These are phyloP conservation scores for Brassica incana DNA, from an alignment of 345 rosid species.

Conservation along the genomic window DNA sequence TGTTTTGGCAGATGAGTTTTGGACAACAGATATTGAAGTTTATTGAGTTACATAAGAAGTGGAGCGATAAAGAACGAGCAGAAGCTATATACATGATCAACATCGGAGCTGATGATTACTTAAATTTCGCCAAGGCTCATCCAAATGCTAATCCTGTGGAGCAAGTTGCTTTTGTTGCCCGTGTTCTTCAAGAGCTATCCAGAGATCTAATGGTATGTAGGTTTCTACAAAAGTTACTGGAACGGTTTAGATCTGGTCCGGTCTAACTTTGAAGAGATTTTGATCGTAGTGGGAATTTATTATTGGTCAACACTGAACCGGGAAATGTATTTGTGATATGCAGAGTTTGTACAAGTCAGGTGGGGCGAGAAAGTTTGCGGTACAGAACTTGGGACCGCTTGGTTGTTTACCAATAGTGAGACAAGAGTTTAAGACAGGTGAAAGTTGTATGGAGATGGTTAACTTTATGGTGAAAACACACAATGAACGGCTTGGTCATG, in stretches of 20 bases:
- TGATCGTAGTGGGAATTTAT: not conserved
- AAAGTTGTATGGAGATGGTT: constrained; percentile 27
- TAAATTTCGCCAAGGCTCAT: constrained; percentile 31
- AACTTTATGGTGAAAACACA: constrained; percentile 29
- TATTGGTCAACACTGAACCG: constrained; percentile 1
- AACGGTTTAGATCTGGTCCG: not conserved
- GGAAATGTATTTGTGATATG: not conserved
- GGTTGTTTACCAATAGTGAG: constrained; percentile 37
- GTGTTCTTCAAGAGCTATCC: constrained; percentile 14
- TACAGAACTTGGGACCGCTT: constrained; percentile 37
- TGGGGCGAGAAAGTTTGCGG: constrained; percentile 43
- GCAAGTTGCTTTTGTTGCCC: constrained; percentile 10
- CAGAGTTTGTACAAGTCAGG: constrained; percentile 31
- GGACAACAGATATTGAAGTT: constrained; percentile 30
- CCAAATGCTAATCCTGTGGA: constrained; percentile 25
- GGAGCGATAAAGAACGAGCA: constrained; percentile 33
- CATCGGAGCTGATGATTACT: constrained; percentile 43
- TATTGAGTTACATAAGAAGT: constrained; percentile 11
- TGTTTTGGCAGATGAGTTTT: constrained; percentile 19
- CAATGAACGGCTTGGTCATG: constrained; percentile 18
- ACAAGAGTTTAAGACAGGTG: constrained; percentile 34
- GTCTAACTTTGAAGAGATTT: not conserved
- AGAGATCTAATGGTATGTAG: constrained; percentile 26
- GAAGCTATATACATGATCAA: constrained; percentile 29
- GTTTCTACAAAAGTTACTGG: not conserved